Percentiles rank a stretch among this genome's conserved stretches.
phyloP scores from a whole-genome alignment of 2,329 filamentous ascomycete species.

The Dothiorella sarmentorum region DNA sequence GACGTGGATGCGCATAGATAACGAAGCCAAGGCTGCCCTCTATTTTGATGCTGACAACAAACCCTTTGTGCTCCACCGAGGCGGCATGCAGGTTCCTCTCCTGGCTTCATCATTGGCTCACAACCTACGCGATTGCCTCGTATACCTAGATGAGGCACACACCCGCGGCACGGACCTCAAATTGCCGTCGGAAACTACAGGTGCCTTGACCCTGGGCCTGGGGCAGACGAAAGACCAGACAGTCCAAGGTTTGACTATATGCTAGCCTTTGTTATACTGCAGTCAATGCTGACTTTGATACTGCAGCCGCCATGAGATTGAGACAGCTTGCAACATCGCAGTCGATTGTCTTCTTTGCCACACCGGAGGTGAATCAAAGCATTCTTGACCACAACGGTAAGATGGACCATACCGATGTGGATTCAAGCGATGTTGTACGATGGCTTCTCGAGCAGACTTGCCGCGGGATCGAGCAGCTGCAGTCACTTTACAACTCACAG shows the following conservation, averaged over 20 bases:
- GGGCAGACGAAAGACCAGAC: slow-evolving; percentile 59
- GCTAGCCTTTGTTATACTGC: not conserved
- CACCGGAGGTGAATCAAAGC: slow-evolving; percentile 54
- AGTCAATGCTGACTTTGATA: slow-evolving; percentile 34
- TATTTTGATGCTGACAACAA: slow-evolving; percentile 53
- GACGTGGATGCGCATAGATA: slow-evolving; percentile 51
- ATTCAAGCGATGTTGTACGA: slow-evolving; percentile 52
- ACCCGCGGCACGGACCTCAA: slow-evolving; percentile 60
- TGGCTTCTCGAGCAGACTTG: slow-evolving; percentile 67
- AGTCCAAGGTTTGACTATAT: slow-evolving; percentile 51
- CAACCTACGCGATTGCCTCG: slow-evolving; percentile 49
- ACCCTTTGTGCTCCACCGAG: slow-evolving; percentile 44
- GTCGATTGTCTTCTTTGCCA: not conserved
- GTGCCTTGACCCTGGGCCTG: slow-evolving; percentile 55
- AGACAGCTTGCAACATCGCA: slow-evolving; percentile 41
- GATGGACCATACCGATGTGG: slow-evolving; percentile 24
- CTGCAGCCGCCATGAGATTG: slow-evolving; percentile 62
- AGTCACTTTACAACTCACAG: slow-evolving; percentile 57
- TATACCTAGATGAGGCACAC: slow-evolving; percentile 61
- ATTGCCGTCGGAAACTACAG: slow-evolving; percentile 46
- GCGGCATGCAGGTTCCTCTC: slow-evolving; percentile 42
- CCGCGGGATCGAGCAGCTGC: slow-evolving; percentile 55
- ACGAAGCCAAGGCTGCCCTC: slow-evolving; percentile 46
- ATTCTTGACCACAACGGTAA: slow-evolving; percentile 50
- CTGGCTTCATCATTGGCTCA: slow-evolving; percentile 55